Base-by-base conservation (phyloP, 208 protist species). In the Tritrichomonas foetus region DNA sequence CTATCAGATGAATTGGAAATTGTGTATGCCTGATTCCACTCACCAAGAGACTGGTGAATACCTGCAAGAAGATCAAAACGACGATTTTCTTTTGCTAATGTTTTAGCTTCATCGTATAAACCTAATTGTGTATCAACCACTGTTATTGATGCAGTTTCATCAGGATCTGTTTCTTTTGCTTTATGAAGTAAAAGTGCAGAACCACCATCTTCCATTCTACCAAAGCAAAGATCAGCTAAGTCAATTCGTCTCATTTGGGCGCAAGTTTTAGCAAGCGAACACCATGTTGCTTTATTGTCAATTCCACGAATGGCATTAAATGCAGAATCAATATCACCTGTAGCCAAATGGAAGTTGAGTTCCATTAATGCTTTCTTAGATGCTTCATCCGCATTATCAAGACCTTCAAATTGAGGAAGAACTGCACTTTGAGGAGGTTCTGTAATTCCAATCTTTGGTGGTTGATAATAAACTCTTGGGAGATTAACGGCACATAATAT, bases 381-480 rank as follows among this genome's bases (percentile, higher is more conserved):
- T 20, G 33, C 47, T 39, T 89, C 78, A 39, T 44, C 30, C 0
- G 47, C 30, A 39, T 89, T 47, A 89, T 89, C 78, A 3, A 89
- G 1, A 57, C 78, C 78, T 89, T 89, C 78, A 57, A 89, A 89
- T 57, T 89, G 78, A n/a, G 47, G 78, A 20, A 89, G 39, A 39
- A 39, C 41, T 57, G 44, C 3, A 39, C 9, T 22, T 16, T n/a
- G 8, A 25, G 78, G 78, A 33, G 9, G 2, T n/a, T 69, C 16
- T 22, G 53, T 61, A 61, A 22, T 16, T n/a, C 27, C 64, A 78
- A 47, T 36, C 20, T 3, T 11, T 5, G 9, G 3, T 5, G 3
- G 9, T 3, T 36, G 11, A 44, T 44, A 78, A 36, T 27, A 44
- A 11, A 78, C 36, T 44, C 69, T 3, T 27, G 69, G 69, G 44